Evolutionary conservation across 108 stramenopile species (phyloP), one percentile per base, ranked within the genome.

Genomic region (Chaetoceros tenuissimus): DNA sequence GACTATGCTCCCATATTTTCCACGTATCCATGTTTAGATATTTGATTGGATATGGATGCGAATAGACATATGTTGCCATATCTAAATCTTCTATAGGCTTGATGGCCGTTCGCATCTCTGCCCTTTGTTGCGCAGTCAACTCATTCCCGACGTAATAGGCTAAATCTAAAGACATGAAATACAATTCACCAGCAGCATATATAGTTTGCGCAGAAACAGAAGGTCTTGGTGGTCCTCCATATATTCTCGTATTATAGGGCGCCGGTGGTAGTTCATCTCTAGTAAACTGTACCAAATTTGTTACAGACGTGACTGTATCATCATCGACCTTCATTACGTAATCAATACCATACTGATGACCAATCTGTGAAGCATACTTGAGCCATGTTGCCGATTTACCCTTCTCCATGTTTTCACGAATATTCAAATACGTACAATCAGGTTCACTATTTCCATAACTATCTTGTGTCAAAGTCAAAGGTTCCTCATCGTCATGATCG

Each of bases 311-410:
- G 25, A 77, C 24, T 0, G 67, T 51, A 54, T 77, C 76, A 2
- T 55, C 43, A 49, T 77, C 71, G 0, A 58, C 43, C 29, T 77
- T 77, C 46, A 43, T 63, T 50, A 69, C 34, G 49, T 77, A 77
- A 30, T 77, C 75, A 30, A 71, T 57, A 3, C 49, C 49, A 3
- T 45, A 45, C 43, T 66, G 44, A 0, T 66, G 17, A 0, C 52
- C 55, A 8, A 77, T 34, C 2, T 52, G 31, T 23, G 58, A 28
- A 0, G 60, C 76, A 44, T 60, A 72, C 26, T 68, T 56, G 46
- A 72, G 69, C 58, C 67, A 77, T 22, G 76, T 72, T 0, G 46
- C 59, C 27, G 59, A 55, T 56, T 77, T 77, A 3, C 77, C 77
- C 24, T 69, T 68, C 23, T 65, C 49, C 60, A 68, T 55, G 26